A percentile compares a stretch with the other conserved stretches of the same genome.
These are phyloP conservation scores for Tothia fuscella DNA, from an alignment of 2,329 filamentous ascomycete genomes.

Conservation along the genomic window DNA sequence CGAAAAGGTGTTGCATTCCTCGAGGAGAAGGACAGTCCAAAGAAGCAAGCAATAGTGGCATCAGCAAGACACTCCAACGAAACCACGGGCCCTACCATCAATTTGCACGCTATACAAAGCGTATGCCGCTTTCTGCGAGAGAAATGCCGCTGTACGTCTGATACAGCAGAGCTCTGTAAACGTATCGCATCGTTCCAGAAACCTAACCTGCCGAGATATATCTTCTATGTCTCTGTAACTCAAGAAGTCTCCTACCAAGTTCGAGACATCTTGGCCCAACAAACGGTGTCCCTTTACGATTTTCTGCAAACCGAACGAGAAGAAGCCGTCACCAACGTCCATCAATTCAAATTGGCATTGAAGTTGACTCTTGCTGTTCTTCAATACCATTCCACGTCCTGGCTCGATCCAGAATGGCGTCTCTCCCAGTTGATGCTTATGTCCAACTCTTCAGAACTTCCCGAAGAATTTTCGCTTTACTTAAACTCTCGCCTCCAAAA, in stretches of 20 bases:
- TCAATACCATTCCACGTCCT: conserved; percentile 6
- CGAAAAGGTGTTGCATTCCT: background rate
- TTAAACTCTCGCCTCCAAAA: background rate
- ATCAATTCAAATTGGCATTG: conserved; percentile 1
- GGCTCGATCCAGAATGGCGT: conserved; percentile 4
- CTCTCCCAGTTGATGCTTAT: background rate
- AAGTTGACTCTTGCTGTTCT: background rate
- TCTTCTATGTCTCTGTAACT: background rate
- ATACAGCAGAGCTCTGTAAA: background rate
- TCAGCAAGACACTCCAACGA: background rate
- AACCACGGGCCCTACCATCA: background rate
- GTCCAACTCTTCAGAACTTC: background rate
- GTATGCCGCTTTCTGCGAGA: background rate
- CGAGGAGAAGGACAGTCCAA: too few species aligned
- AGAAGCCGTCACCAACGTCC: background rate
- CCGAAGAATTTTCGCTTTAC: background rate
- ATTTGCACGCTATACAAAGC: background rate
- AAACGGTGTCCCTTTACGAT: background rate
- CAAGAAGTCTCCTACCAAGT: background rate
- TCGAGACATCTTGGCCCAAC: background rate
- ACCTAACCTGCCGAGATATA: background rate
- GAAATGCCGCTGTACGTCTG: background rate
- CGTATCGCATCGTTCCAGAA: background rate
- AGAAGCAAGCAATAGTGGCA: too few species aligned
- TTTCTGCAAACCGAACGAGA: background rate